These are phyloP conservation scores for Trifolium dubium DNA, from an alignment of 306 rosid species.

Conservation along the genomic window DNA sequence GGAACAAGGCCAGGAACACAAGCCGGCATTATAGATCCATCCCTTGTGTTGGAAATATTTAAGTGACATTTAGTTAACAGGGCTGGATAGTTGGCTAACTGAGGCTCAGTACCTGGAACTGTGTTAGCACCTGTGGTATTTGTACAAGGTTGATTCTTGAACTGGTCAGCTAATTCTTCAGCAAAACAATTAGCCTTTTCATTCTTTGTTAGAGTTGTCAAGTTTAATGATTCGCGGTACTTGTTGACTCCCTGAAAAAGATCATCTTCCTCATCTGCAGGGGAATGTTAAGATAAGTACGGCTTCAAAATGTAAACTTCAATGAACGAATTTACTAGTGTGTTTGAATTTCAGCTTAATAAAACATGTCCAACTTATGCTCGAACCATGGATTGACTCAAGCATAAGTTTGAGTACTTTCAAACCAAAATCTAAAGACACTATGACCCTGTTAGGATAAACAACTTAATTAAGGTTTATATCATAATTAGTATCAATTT, in stretches of 20 bases:
- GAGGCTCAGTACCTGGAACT: conserved; percentile 83
- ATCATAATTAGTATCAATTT: neutral
- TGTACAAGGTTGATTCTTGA: conserved; percentile 81
- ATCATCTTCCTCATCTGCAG: conserved; percentile 70
- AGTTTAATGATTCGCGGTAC: conserved; percentile 67
- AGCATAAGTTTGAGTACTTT: neutral
- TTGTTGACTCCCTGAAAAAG: conserved; percentile 72
- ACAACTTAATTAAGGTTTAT: neutral
- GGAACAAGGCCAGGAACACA: conserved; percentile 78
- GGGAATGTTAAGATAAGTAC: conserved; percentile 28
- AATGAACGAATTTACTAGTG: neutral
- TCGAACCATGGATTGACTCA: neutral
- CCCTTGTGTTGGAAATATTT: conserved; percentile 83
- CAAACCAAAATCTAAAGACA: conserved; percentile 2
- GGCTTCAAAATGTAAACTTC: conserved; percentile 30
- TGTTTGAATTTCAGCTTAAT: neutral
- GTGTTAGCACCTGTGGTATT: conserved; percentile 92
- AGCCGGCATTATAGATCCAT: conserved; percentile 78
- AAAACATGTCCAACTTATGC: neutral
- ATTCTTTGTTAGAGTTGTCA: conserved; percentile 61
- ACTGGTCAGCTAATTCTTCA: conserved; percentile 69
- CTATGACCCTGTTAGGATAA: neutral
- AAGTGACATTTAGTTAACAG: conserved; percentile 73
- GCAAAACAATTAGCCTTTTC: conserved; percentile 87
- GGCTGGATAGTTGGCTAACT: conserved; percentile 61